Percentiles rank a stretch among this genome's conserved stretches.
These are phyloP conservation scores for Fragaria ananassa DNA, from an alignment of 306 rosid genomes.

Conservation along the genomic window DNA sequence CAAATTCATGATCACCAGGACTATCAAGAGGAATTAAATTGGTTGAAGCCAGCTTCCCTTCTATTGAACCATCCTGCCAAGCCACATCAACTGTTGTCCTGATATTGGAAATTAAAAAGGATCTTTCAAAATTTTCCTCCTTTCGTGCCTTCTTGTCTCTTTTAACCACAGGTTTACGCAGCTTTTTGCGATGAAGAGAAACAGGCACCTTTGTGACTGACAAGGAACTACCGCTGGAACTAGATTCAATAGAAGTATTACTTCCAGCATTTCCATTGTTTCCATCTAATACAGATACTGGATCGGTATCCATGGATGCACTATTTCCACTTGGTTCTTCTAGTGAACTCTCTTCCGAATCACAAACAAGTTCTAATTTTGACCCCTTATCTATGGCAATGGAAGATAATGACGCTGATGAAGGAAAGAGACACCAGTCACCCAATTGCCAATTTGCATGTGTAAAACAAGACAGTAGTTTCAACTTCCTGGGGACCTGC, in stretches of 20 bases:
- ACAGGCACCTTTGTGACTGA: conserved; percentile 63
- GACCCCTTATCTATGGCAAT: conserved; percentile 48
- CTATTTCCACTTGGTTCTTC: conserved; percentile 63
- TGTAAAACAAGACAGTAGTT: conserved; percentile 78
- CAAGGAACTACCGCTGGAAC: conserved; percentile 58
- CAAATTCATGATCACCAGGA: conserved; percentile 98
- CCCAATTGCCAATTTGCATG: conserved; percentile 98
- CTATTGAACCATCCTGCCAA: conserved; percentile 90
- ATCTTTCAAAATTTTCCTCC: conserved; percentile 88
- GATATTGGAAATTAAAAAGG: conserved; percentile 76
- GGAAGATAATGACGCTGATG: conserved; percentile 38
- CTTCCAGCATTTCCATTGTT: conserved; percentile 39
- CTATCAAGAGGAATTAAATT: conserved; percentile 75
- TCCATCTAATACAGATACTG: conserved; percentile 44
- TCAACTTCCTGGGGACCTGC: conserved; percentile 87
- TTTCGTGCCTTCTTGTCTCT: conserved; percentile 85
- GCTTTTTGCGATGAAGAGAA: conserved; percentile 86
- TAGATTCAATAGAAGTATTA: conserved; percentile 54
- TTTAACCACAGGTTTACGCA: conserved; percentile 82
- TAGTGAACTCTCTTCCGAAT: conserved; percentile 60
- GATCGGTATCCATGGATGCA: conserved; percentile 67
- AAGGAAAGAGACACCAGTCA: conserved; percentile 91
- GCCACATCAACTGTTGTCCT: conserved; percentile 82
- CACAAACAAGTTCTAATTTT: conserved; percentile 60
- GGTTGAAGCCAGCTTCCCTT: conserved; percentile 49